Evolutionary conservation across 1,284 basidiomycete genomes (phyloP), one percentile per base, ranked within the genome.

Genomic region (Microbotryum silenes-acaulis): DNA sequence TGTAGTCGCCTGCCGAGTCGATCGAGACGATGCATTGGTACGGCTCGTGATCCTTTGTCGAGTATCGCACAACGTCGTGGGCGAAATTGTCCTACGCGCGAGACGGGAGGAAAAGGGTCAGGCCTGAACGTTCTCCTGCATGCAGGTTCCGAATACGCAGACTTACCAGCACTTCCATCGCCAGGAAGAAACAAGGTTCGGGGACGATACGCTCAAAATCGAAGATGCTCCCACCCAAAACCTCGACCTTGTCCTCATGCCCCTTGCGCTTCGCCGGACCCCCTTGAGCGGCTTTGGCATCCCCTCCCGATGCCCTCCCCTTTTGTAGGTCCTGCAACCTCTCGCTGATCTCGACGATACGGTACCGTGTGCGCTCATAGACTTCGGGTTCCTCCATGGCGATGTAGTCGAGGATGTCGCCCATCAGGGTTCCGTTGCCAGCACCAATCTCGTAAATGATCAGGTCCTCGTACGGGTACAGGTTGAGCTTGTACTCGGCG

Each of bases 401-500:
- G 29, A 99, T 77, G 71, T 86, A 91, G 72, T 88, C 82, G 61
- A 99, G 82, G 52, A 97, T 84, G 73, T 97, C 89, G 73, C 82
- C 77, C 49, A 96, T 94, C 60, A 98, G 80, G 0, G 93, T 93
- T 0, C 96, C 96, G 70, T 97, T 97, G 31, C 96, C 96, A 2
- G 93, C 96, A 37, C 96, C 96, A 64, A 98, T 87, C 76, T 99
- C 96, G 79, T 96, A 98, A 59, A 99, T 85, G 64, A 89, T 83
- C 66, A 98, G 83, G 74, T 97, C 92, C 75, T 96, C 87, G 74
- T 96, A 93, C 1, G 93, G 93, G 74, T 91, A 97, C 73, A 93
- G 88, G 74, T 92, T 91, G 67, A 90, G 81, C 72, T 96, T 85
- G 77, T 97, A 97, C 72, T 94, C 89, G 1, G 87, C 85, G 25